Conservation (phyloP, 1,284 basidiomycete genomes). For the Melanopsichium pennsylvanicum region DNA sequence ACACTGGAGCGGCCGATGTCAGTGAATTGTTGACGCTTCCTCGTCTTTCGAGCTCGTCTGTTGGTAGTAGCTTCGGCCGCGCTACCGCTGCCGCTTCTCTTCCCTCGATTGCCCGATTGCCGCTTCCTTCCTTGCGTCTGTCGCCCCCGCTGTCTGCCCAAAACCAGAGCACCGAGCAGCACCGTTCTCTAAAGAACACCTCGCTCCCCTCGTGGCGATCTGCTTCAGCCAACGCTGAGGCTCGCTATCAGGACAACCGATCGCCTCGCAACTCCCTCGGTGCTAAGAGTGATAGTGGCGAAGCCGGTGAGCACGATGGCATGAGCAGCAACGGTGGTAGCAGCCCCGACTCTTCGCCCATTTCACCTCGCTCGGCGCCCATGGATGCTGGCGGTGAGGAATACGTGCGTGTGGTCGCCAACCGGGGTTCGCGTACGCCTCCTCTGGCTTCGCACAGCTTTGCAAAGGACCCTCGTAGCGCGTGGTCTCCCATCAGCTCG, state of each 20-base stretch:
- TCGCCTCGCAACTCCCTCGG: slow-evolving; percentile 31
- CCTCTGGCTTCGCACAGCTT: slow-evolving; percentile 16
- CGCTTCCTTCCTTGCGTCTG: slow-evolving; percentile 38
- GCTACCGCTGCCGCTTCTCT: slow-evolving; percentile 11
- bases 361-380: slow-evolving; percentile 33
- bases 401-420: slow-evolving; percentile 24
- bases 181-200: slow-evolving; percentile 9
- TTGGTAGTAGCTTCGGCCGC: slow-evolving; percentile 7
- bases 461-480: slow-evolving; percentile 26
- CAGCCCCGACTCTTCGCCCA: slow-evolving; percentile 29
- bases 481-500: slow-evolving; percentile 37
- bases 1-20: not conserved
- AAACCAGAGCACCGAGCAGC: slow-evolving; percentile 5
- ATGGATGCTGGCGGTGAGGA: slow-evolving; percentile 24
- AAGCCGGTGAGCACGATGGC: slow-evolving; percentile 20
- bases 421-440: slow-evolving; percentile 15
- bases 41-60: slow-evolving; percentile 24
- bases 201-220: slow-evolving; percentile 14
- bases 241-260: slow-evolving; percentile 14
- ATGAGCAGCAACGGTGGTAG: slow-evolving; percentile 29
- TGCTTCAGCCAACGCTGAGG: not conserved
- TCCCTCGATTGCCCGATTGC: slow-evolving; percentile 30
- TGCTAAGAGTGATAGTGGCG: slow-evolving; percentile 27
- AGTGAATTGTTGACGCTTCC: slow-evolving; percentile 32
- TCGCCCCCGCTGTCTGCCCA: slow-evolving; percentile 27